A percentile compares a stretch with the other conserved stretches of the same genome.
These are phyloP conservation scores for Thielaviopsis populi DNA, from an alignment of 2,329 filamentous ascomycete genomes.

Conservation along the genomic window DNA sequence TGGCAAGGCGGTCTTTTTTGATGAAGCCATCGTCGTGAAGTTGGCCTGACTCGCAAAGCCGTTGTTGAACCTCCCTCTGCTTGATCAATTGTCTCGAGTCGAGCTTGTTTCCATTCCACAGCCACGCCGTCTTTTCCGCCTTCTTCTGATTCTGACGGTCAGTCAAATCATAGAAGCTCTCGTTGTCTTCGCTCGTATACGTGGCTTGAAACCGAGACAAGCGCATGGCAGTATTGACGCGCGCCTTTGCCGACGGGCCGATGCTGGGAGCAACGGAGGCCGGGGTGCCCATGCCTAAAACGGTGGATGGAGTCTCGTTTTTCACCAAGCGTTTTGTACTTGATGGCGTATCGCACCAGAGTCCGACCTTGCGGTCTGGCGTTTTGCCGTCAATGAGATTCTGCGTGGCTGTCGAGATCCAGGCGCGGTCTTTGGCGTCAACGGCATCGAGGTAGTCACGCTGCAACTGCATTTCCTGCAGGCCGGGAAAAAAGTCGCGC, in stretches of 20 bases:
- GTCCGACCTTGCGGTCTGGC: background rate
- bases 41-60: conserved; percentile 31
- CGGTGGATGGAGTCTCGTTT: conserved; percentile 41
- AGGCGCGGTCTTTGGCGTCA: conserved; percentile 67
- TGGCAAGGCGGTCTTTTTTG: conserved; percentile 42
- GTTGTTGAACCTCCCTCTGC: conserved; percentile 46
- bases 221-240: conserved; percentile 15
- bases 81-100: conserved; percentile 62
- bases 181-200: conserved; percentile 96
- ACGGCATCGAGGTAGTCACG: conserved; percentile 86
- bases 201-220: conserved; percentile 76
- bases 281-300: conserved; percentile 6
- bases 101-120: conserved; percentile 80
- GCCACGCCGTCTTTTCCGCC: conserved; percentile 73
- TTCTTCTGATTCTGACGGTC: conserved; percentile 80
- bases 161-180: conserved; percentile 83
- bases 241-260: background rate
- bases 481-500: conserved; percentile 88
- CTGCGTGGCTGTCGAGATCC: conserved; percentile 70
- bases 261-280: conserved; percentile 4
- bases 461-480: conserved; percentile 72
- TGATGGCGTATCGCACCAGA: background rate
- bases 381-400: conserved; percentile 69
- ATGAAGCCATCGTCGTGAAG: conserved; percentile 41
- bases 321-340: conserved; percentile 39